Evolutionary conservation across 2,329 filamentous ascomycete species (phyloP), one percentile per base, ranked within the genome.

Genomic region (Nectriaceae sp.): DNA sequence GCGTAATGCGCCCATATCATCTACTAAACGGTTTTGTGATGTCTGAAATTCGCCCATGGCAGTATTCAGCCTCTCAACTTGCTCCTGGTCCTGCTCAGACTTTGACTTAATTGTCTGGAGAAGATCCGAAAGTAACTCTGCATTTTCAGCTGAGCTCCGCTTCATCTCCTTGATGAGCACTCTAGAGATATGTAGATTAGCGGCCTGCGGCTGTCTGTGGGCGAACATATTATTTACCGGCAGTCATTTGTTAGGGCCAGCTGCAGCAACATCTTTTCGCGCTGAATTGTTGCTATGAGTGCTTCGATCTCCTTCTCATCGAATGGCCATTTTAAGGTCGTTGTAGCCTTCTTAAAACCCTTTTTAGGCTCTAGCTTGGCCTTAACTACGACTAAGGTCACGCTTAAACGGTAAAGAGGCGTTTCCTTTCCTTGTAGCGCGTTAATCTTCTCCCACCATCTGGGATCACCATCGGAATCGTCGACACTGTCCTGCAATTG

Each of bases 401-500:
- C 21, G 4, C 29, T 19, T 3, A 61, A 15, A 16, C 53, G 51
- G 8, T 33, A 33, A 4, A 62, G 40, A 3, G 60, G 60, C 5
- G 53, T 48, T 22, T 47, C 49, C 1, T 55, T 51, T 4, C 35
- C 47, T 35, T 64, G 50, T 20, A 64, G 49, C 8, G 49, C 48
- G 21, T 51, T 42, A 24, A 64, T 47, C 10, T 49, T 62, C 38
- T 55, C 38, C 6, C 20, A 47, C 61, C 59, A 63, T 13, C 24
- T 47, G 20, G 42, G 47, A 15, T 47, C 51, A 24, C 49, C 55
- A 3, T 54, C 51, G 4, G 51, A 46, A 21, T 60, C 56, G 15
- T 62, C 55, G 31, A 36, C 44, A 10, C 55, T 40, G 20, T 59
- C 54, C n/a, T 50, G 46, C 4, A 62, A 35, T 33, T 57, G 46